Percentiles rank a stretch among this genome's conserved stretches.
phyloP scores from a whole-genome alignment of 768 basidiomycete species.

The Podaxis sp. region DNA sequence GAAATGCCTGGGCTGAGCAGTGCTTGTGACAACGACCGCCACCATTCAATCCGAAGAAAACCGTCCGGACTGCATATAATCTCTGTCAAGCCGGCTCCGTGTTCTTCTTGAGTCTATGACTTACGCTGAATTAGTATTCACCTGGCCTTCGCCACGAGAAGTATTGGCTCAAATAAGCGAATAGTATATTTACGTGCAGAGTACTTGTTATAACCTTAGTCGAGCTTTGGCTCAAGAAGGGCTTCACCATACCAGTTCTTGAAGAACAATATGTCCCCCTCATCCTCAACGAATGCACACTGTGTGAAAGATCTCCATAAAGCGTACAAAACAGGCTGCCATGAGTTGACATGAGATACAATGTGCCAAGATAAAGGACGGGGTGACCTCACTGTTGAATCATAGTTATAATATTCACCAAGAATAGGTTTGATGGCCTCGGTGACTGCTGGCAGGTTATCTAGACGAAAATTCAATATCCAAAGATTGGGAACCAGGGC shows the following conservation, averaged over 20 bases:
- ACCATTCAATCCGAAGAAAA: neutral
- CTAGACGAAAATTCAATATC: conserved; percentile 20
- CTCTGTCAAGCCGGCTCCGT: too few species aligned
- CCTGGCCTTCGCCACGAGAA: too few species aligned
- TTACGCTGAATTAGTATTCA: too few species aligned
- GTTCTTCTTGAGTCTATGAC: too few species aligned
- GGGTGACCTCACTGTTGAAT: conserved; percentile 41
- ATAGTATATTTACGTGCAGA: neutral
- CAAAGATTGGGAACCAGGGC: neutral
- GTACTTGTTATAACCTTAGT: neutral
- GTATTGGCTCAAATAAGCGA: too few species aligned
- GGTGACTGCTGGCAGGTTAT: conserved; percentile 46
- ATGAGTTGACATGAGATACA: neutral
- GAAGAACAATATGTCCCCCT: conserved; percentile 53
- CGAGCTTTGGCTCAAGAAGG: conserved; percentile 16
- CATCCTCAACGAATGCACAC: conserved; percentile 53
- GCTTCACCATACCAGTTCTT: conserved; percentile 44
- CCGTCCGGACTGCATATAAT: neutral
- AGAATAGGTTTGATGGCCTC: conserved; percentile 44
- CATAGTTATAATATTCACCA: conserved; percentile 53
- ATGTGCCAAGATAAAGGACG: neutral
- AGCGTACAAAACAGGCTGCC: conserved; percentile 36
- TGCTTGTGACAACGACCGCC: neutral
- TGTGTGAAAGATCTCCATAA: conserved; percentile 58
- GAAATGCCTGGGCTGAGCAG: neutral